Evolutionary conservation across 2,329 filamentous ascomycete genomes (phyloP), one percentile per base, ranked within the genome.

Genomic region (Exophiala sideris): DNA sequence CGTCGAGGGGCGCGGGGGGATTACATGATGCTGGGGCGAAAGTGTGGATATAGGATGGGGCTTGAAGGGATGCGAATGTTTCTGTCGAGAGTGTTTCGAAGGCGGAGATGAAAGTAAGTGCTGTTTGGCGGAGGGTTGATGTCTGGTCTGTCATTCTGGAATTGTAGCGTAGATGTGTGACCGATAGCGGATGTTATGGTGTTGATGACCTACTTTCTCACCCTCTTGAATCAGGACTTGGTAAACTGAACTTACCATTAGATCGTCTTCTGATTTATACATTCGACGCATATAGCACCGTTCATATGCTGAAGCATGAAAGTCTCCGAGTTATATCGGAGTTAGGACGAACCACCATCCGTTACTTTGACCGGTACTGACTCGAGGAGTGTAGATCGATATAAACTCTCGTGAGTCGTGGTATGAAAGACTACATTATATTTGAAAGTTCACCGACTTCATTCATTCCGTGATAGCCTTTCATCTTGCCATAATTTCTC

Each of bases 1-100:
- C 57, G 40, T 51, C 41, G 32, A 48, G 50, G 18, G 34, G 14
- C 21, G 40, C 6, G 20, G 41, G 18, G 8, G 45, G 47, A 11
- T 20, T 32, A 4, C 52, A 21, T 21, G 58, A 59, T 16, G 50
- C 40, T 11, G 56, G 58, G 21, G 9, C 20, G n/a, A 44, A 44
- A 1, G 41, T 44, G 21, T 44, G 41, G 3, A 4, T 44, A 20
- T 44, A 44, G 11, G 20, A 20, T 1, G 3, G 6, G 9, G 41
- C 20, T 24, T 44, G 41, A 1, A 44, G 11, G 14, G 41, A 44
- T 29, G 21, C 18, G 21, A 44, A 44, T 20, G 29, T 20, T 12
- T 44, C 41, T 24, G 41, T n/a, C 11, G 21, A 20, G 2, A 44
- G 41, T 3, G 41, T 44, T 20, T 44, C 21, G 20, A 44, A 44